These are phyloP conservation scores for Monilinia fructicola DNA, from an alignment of 2,329 filamentous ascomycete species.

Conservation along the genomic window DNA sequence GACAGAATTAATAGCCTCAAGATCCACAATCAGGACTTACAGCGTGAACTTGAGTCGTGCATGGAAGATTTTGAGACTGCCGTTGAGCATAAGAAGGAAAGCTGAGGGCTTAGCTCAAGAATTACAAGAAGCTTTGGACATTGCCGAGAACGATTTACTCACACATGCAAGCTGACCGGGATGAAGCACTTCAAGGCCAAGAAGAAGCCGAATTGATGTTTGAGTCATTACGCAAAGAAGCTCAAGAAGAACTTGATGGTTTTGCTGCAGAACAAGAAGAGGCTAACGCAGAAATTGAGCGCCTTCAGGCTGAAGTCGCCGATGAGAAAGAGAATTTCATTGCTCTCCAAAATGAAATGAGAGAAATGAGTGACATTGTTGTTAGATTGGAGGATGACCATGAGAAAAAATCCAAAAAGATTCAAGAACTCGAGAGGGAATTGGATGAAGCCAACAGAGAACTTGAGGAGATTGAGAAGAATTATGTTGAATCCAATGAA, in stretches of 20 bases:
- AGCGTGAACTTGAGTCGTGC: constrained; percentile 76
- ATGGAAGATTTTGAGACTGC: constrained; percentile 77
- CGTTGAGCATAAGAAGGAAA: constrained; percentile 60
- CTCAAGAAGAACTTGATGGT: constrained; percentile 64
- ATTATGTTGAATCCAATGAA: constrained; percentile 78
- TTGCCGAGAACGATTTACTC: constrained; percentile 75
- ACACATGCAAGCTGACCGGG: constrained; percentile 77
- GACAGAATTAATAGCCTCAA: constrained; percentile 86
- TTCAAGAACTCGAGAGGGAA: constrained; percentile 80
- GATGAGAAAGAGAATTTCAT: constrained; percentile 84
- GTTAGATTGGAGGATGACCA: constrained; percentile 88
- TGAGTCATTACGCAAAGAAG: constrained; percentile 59
- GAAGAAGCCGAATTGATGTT: constrained; percentile 59
- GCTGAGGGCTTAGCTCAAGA: constrained; percentile 58
- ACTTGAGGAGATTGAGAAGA: constrained; percentile 80
- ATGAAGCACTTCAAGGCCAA: constrained; percentile 74
- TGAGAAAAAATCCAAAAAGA: constrained; percentile 72
- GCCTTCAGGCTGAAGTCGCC: constrained; percentile 68
- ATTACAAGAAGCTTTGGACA: constrained; percentile 79
- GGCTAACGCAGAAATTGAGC: constrained; percentile 68
- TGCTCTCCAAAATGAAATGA: constrained; percentile 91
- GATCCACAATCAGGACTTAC: constrained; percentile 84
- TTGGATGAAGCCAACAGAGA: constrained; percentile 82
- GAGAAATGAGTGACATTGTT: constrained; percentile 82
- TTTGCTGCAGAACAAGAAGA: constrained; percentile 72